Percentiles rank a stretch among this genome's conserved stretches.
These are phyloP conservation scores for Penicillium waksmanii DNA, from an alignment of 495 filamentous ascomycete genomes.

Conservation along the genomic window DNA sequence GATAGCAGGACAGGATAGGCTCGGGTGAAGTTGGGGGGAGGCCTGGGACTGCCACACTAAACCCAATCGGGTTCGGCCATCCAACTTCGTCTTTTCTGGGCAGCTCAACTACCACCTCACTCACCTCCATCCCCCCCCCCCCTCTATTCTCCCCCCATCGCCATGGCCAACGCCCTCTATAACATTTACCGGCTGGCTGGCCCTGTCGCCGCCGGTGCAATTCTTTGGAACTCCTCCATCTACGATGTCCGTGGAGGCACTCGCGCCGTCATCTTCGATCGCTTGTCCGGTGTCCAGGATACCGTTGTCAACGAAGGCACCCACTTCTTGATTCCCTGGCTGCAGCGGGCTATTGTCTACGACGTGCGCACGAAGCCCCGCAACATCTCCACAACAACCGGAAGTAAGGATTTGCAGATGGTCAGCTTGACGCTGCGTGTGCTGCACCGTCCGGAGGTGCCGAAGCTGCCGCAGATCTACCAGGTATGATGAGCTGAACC, in stretches of 20 bases:
- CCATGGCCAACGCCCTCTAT: constrained; percentile 63
- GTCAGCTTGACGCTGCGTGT: constrained; percentile 97
- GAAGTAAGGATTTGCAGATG: constrained; percentile 99
- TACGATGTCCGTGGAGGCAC: constrained; percentile 97
- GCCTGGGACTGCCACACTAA: constrained; percentile 33
- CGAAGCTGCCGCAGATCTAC: constrained; percentile 93
- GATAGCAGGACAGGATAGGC: constrained; percentile 31
- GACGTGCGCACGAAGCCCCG: constrained; percentile 97
- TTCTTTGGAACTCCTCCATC: constrained; percentile 72
- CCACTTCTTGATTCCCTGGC: constrained; percentile 94
- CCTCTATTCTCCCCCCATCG: constrained; percentile 28
- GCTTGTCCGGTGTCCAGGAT: constrained; percentile 89
- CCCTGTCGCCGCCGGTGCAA: constrained; percentile 65
- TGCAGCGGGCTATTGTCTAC: constrained; percentile 93
- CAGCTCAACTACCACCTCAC: constrained; percentile 25
- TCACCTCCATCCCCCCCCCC: constrained; percentile 18
- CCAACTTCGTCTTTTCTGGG: constrained; percentile 6
- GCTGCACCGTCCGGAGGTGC: constrained; percentile 91
- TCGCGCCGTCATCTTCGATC: constrained; percentile 97
- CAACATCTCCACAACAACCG: constrained; percentile 97
- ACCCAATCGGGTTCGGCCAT: constrained; percentile 39
- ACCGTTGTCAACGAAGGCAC: constrained; percentile 93
- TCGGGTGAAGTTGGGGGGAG: constrained; percentile 41
- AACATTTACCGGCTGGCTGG: constrained; percentile 71
- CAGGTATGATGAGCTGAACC: constrained; percentile 63